Conservation (phyloP, 2,329 filamentous ascomycete genomes). For the Colletotrichum sp. region DNA sequence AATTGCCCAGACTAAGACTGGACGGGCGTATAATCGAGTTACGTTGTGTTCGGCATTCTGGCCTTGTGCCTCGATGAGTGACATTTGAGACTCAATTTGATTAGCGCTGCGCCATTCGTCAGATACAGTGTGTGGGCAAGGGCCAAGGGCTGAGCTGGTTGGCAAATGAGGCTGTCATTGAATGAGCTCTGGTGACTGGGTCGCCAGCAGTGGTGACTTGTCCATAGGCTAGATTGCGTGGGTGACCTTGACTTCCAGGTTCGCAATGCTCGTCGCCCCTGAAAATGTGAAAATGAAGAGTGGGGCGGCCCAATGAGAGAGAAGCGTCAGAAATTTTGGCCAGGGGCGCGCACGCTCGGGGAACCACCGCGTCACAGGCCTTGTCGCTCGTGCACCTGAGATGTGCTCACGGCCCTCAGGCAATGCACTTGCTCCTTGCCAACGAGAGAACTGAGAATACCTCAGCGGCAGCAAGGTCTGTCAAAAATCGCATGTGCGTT, state of each 20-base stretch:
- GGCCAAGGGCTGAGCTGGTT: background rate
- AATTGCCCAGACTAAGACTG: background rate
- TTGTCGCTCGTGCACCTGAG: background rate
- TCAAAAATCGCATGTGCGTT: background rate
- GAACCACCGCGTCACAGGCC: background rate
- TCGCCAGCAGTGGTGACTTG: background rate
- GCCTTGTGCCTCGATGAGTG: background rate
- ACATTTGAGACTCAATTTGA: background rate
- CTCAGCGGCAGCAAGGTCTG: background rate
- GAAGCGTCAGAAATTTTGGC: background rate
- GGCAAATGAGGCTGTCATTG: background rate
- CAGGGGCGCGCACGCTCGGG: constrained; percentile 4
- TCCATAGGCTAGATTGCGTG: background rate
- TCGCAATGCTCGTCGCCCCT: background rate
- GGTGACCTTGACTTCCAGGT: background rate
- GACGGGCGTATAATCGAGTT: background rate
- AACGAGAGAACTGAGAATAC: background rate
- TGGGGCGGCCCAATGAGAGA: background rate
- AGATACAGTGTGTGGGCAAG: background rate
- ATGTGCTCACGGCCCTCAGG: background rate
- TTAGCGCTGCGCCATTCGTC: background rate
- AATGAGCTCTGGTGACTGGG: background rate
- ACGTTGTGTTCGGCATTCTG: background rate
- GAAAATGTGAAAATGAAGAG: background rate
- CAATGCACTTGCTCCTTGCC: background rate